These are phyloP conservation scores for Bauhinia variegata DNA, from an alignment of 306 rosid genomes.

Conservation along the genomic window DNA sequence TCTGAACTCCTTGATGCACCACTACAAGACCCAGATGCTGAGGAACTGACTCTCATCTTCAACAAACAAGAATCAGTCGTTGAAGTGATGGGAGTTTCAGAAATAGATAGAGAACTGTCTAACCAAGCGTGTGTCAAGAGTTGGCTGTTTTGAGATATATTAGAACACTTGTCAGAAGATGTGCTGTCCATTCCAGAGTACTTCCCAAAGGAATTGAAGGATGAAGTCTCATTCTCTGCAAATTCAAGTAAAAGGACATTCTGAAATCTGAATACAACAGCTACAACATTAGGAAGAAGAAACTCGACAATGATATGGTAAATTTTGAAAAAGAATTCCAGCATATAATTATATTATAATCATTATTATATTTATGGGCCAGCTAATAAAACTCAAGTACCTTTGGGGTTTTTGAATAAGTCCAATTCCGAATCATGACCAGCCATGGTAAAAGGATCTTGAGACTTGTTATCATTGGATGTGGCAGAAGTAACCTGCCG, in stretches of 20 bases:
- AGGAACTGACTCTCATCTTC: conserved; percentile 65
- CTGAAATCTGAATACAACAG: conserved; percentile 27
- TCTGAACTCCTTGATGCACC: conserved; percentile 35
- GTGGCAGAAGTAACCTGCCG: conserved; percentile 32
- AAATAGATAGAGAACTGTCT: conserved; percentile 50
- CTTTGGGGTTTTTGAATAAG: conserved; percentile 33
- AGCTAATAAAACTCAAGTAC: conserved; percentile 35
- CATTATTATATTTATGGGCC: neutral
- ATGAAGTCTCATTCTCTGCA: conserved; percentile 48
- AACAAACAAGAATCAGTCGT: conserved; percentile 53
- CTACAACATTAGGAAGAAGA: conserved; percentile 18
- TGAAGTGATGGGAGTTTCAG: conserved; percentile 79
- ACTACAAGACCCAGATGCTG: conserved; percentile 66
- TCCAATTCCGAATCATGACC: conserved; percentile 43
- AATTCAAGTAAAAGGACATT: conserved; percentile 35
- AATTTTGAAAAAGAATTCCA: conserved; percentile 8
- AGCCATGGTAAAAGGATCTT: conserved; percentile 21
- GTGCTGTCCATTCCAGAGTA: conserved; percentile 37
- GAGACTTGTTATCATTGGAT: conserved; percentile 31
- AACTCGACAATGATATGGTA: conserved; percentile 10
- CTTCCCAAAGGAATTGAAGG: conserved; percentile 47
- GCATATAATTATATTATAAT: neutral
- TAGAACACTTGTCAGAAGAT: conserved; percentile 54
- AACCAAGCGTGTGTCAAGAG: conserved; percentile 41
- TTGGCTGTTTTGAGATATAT: conserved; percentile 43